phyloP scores from a whole-genome alignment of 1,284 basidiomycete genomes.

The Calocybe gambosa region DNA sequence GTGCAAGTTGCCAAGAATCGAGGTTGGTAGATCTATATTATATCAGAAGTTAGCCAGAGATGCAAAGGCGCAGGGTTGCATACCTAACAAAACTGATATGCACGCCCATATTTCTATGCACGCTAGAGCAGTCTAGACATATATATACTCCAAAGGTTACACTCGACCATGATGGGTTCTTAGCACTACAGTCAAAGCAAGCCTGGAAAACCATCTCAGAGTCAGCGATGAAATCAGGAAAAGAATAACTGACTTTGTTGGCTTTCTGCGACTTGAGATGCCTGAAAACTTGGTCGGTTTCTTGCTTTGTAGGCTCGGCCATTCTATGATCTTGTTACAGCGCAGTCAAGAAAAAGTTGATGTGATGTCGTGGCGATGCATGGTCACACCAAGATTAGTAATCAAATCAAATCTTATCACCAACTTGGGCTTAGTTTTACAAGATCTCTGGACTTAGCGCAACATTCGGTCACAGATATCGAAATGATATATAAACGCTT shows the following conservation, averaged over 20 bases:
- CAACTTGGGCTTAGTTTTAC: neutral
- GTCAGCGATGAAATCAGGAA: conserved; percentile 4
- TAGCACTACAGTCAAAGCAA: conserved; percentile 95
- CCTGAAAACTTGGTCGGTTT: conserved; percentile 75
- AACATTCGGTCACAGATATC: too few relatives aligned
- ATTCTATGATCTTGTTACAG: conserved; percentile 29
- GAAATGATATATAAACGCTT: too few relatives aligned
- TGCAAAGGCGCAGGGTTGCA: conserved; percentile 23
- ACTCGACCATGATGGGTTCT: conserved; percentile 97
- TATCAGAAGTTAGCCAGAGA: conserved; percentile 4
- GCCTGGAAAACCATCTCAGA: conserved; percentile 44
- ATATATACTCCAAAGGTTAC: conserved; percentile 98
- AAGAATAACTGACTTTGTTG: conserved; percentile 66
- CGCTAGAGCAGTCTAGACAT: conserved; percentile 93
- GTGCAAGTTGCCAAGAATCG: conserved; percentile 89
- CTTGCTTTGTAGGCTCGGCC: conserved; percentile 69
- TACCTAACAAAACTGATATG: conserved; percentile 97
- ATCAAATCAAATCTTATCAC: conserved; percentile 12
- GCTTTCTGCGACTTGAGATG: conserved; percentile 77
- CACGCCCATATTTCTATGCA: conserved; percentile 96
- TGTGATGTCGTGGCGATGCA: conserved; percentile 16
- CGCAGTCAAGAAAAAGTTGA: neutral
- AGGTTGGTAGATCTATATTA: conserved; percentile 87
- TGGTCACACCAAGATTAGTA: conserved; percentile 4
- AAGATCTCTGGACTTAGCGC: neutral